phyloP scores from a whole-genome alignment of 2,329 filamentous ascomycete species.

The Fonsecaea erecta region DNA sequence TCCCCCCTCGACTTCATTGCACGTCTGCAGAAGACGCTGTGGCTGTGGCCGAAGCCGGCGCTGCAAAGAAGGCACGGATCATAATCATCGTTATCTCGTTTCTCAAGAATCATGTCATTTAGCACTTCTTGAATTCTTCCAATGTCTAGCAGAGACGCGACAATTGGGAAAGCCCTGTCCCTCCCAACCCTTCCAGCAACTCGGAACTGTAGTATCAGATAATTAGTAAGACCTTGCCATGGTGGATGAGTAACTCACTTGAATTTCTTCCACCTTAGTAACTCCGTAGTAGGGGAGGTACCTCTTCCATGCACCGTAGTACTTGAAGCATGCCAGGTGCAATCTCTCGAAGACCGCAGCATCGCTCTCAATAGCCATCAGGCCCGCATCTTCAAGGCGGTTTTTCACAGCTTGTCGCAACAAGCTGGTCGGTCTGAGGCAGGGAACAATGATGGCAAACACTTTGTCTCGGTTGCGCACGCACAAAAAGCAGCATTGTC shows the following conservation, averaged over 20 bases:
- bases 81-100: too few relatives aligned
- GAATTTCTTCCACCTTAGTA: constrained; percentile 7
- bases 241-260: neutral
- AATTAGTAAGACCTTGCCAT: neutral
- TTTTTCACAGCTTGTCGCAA: too few relatives aligned
- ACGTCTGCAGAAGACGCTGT: too few relatives aligned
- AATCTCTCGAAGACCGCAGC: constrained; percentile 3
- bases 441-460: constrained; percentile 4
- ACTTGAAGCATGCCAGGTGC: neutral
- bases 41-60: too few relatives aligned
- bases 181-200: neutral
- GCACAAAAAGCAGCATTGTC: constrained; percentile 12
- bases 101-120: too few relatives aligned
- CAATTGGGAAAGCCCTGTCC: neutral
- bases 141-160: too few relatives aligned
- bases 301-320: constrained; percentile 11
- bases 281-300: constrained; percentile 10
- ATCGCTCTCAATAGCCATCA: too few relatives aligned
- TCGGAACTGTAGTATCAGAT: constrained; percentile 2
- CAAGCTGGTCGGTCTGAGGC: neutral
- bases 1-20: too few relatives aligned
- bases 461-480: neutral
- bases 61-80: too few relatives aligned
- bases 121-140: too few relatives aligned
- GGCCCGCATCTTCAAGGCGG: too few relatives aligned